Base-by-base conservation (phyloP, 192 early-diverging fungal species). In the Umbelopsis isabellina region DNA sequence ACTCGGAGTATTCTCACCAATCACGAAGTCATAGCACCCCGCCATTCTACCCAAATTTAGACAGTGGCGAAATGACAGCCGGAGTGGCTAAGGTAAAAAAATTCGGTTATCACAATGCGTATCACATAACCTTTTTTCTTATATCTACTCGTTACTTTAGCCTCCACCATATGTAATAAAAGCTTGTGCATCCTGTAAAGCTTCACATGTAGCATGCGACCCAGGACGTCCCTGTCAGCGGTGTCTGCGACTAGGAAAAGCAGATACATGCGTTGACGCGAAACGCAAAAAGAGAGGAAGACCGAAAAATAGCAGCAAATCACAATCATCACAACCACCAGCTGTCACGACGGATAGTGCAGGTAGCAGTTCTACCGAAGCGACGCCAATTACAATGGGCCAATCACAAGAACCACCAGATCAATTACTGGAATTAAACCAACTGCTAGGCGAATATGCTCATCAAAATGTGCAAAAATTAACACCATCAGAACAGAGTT, bases 101-200 rank as follows among this genome's bases (percentile, higher is more conserved):
- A 30, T 35, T n/a, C 13, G 12, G 16, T 61, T 61, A 30, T 35
- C 27, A 61, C 30, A 61, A 13, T 61, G 12, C 52, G 13, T 27
- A 30, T 13, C 27, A 61, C 12, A 37, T 4, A 61, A 2, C 25
- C 27, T 12, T 35, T 10, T 61, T 61, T 13, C 27, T 35, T 8
- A 61, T 41, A 10, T 16, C 1, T 13, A 16, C 25, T 18, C 18
- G 4, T 61, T 35, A 21, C 55, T 35, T 35, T 35, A 61, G 55
- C 55, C 37, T 41, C 37, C 55, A 35, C 55, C 55, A 5, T 61
- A 70, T 46, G 69, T 61, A 46, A 50, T 70, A 16, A 70, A 70
- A 53, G 72, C 72, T n/a, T 73, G 72, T 47, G 72, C 58, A 15
- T 47, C 44, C 16, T 73, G 72, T 45, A 73, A 73, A 44, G 72